Base-by-base conservation (phyloP, 148 eudicot genomes). In the Chenopodium formosanum region DNA sequence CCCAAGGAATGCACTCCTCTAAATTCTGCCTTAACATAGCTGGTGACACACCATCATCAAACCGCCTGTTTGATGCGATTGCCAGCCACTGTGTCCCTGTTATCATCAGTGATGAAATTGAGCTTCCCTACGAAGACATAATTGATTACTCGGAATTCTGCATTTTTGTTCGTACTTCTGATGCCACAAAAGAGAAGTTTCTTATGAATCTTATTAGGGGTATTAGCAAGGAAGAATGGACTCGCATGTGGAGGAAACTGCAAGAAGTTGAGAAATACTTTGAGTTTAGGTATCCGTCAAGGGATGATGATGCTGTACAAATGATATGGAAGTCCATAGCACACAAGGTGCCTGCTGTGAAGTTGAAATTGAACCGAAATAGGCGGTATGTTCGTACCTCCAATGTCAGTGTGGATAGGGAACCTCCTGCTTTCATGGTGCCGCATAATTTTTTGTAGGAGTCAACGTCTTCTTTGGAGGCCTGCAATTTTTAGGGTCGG, bases 1-100 rank as follows among this genome's bases (percentile, higher is more conserved):
- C 91, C 68, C 67, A 85, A 44, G 99, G 99, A 27, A 96, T 96
- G 99, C 98, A 86, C 71, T 76, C 94, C 70, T 94, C 99, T 44
- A 96, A 94, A 82, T 96, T 91, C 80, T 96, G 99, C 87, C 97
- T 96, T 86, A 92, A 94, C 88, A 92, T 96, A 86, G 99, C 99
- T 0, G 99, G 99, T 7, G 99, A 94, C 84, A 96, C 99, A 31
- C 99, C 99, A 7, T 94, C 99, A 20, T 96, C 99, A 25, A 96
- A 92, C 77, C 97, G 99, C 63, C 91, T 96, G 9, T 96, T 96
- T 70, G 99, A 96, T 70, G 97, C 99, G 67, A 94, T 96, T 65
- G 97, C 92, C 32, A 92, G 97, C 88, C 99, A 96, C 70, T 96
- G 98, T 69, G 98, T 94, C 75, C 99, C 99, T 0, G 97, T 96